phyloP scores from a whole-genome alignment of 176 grass and related monocot species.

The Oryza nivara region DNA sequence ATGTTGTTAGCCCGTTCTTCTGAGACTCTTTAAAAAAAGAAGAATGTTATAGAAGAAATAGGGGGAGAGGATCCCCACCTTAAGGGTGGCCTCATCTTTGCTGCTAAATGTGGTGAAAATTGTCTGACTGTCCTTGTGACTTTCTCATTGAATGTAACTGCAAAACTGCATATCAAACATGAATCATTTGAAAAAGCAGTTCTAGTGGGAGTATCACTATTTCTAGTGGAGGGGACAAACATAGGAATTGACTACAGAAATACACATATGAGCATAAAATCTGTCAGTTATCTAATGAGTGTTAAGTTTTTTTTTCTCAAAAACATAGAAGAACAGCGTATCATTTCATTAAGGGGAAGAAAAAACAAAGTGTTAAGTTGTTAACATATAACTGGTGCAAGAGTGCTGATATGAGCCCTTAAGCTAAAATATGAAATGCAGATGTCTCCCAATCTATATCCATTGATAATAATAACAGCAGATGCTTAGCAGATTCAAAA shows the following conservation, averaged over 20 bases:
- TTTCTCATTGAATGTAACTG: slow-evolving; percentile 95
- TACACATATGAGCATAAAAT: background rate
- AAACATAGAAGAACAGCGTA: too few species aligned
- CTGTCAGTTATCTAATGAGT: background rate
- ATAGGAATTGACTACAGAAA: slow-evolving; percentile 29
- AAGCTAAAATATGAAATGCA: slow-evolving; percentile 2
- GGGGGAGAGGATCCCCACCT: slow-evolving; percentile 45
- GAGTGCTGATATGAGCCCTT: background rate
- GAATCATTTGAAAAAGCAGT: background rate
- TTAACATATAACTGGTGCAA: background rate
- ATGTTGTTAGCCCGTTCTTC: background rate
- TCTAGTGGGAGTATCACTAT: background rate
- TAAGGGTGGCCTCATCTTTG: slow-evolving; percentile 92
- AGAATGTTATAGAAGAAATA: background rate
- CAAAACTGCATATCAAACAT: slow-evolving; percentile 65
- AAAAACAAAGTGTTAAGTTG: too few species aligned
- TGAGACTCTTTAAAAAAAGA: background rate
- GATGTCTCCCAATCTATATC: background rate
- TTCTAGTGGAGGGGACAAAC: slow-evolving; percentile 33
- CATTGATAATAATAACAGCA: too few species aligned
- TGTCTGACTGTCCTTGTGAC: slow-evolving; percentile 83
- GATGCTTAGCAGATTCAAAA: background rate
- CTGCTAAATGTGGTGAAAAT: slow-evolving; percentile 97
- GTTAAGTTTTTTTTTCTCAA: background rate
- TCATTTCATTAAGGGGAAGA: too few species aligned